A percentile compares a stretch with the other conserved stretches of the same genome.
phyloP scores from a whole-genome alignment of 1,139 yeast species.

The Zhuliangozyma parablackwelliae region DNA sequence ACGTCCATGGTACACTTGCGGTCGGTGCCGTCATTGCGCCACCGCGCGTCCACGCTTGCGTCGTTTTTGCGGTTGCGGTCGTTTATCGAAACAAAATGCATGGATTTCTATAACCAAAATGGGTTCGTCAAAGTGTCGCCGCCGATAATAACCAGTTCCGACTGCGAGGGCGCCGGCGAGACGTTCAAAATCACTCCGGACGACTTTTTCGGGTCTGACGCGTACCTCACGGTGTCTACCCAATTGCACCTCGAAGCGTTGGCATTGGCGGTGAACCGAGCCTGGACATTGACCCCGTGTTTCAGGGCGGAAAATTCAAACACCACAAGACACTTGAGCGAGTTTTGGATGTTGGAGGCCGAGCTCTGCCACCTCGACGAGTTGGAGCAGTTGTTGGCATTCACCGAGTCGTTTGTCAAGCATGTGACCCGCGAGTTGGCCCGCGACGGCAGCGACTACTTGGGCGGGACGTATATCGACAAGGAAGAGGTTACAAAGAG shows the following conservation, averaged over 20 bases:
- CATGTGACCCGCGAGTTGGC: conserved; percentile 40
- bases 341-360: conserved; percentile 97
- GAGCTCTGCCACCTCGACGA: conserved; percentile 68
- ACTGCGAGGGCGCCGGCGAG: conserved; percentile 98
- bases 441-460: conserved; percentile 38
- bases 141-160: conserved; percentile 82
- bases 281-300: conserved; percentile 88
- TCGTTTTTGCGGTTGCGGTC: conserved; percentile 73
- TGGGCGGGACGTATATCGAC: conserved; percentile 32
- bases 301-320: conserved; percentile 92
- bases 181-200: conserved; percentile 41
- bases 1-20: conserved; percentile 67
- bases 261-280: conserved; percentile 70
- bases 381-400: conserved; percentile 55
- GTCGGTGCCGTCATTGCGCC: conserved; percentile 67
- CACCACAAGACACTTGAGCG: conserved; percentile 87
- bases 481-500: conserved; percentile 28
- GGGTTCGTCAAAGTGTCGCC: conserved; percentile 74
- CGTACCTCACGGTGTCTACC: conserved; percentile 83
- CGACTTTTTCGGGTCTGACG: conserved; percentile 60
- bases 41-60: conserved; percentile 63
- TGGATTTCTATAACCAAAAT: conserved; percentile 48
- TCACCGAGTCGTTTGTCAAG: conserved; percentile 69
- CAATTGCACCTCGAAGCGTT: conserved; percentile 87
- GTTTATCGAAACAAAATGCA: conserved; percentile 49